A percentile compares a stretch with the other conserved stretches of the same genome.
Evolutionary conservation across 108 stramenopile genomes (phyloP).

Genomic region (Thalassiosira profunda): DNA sequence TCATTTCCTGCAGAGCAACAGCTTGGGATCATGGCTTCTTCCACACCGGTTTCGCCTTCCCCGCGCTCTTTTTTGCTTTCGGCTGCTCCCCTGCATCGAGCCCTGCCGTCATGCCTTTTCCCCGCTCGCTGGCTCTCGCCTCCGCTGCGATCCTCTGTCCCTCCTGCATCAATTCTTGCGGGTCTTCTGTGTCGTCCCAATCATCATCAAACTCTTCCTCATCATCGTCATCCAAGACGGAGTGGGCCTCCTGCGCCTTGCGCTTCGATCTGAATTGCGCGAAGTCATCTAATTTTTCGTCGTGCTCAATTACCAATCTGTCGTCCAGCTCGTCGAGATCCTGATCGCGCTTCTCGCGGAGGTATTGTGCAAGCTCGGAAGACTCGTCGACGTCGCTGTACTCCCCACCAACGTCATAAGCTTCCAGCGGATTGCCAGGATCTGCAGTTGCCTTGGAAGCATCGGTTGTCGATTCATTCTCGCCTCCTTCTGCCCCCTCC

Average conservation of each 20-base stretch:
- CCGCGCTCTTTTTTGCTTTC: background rate
- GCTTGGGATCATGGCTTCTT: slow-evolving; percentile 41
- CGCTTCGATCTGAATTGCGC: slow-evolving; percentile 22
- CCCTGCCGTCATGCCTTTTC: slow-evolving; percentile 26
- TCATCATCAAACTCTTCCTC: slow-evolving; percentile 37
- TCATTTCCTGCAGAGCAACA: background rate
- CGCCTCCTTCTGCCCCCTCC: slow-evolving; percentile 21
- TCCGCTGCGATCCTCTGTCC: slow-evolving; percentile 2
- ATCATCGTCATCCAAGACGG: background rate
- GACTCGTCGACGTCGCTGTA: background rate
- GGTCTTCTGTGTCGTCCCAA: slow-evolving; percentile 48
- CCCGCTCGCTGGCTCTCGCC: background rate
- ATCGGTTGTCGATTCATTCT: background rate
- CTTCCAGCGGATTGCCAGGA: no score
- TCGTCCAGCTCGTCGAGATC: slow-evolving; percentile 25
- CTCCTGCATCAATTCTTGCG: slow-evolving; percentile 21
- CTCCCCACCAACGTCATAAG: no score
- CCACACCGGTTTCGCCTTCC: slow-evolving; percentile 18
- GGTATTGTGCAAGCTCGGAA: no score
- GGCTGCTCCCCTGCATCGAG: slow-evolving; percentile 1
- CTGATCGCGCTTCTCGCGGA: background rate
- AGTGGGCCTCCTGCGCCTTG: background rate
- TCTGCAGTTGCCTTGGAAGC: no score
- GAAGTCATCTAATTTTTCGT: slow-evolving; percentile 39
- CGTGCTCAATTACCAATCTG: slow-evolving; percentile 36